A percentile compares a stretch with the other conserved stretches of the same genome.
Conservation (phyloP, 345 rosid species). For the Syzygium oleosum region DNA sequence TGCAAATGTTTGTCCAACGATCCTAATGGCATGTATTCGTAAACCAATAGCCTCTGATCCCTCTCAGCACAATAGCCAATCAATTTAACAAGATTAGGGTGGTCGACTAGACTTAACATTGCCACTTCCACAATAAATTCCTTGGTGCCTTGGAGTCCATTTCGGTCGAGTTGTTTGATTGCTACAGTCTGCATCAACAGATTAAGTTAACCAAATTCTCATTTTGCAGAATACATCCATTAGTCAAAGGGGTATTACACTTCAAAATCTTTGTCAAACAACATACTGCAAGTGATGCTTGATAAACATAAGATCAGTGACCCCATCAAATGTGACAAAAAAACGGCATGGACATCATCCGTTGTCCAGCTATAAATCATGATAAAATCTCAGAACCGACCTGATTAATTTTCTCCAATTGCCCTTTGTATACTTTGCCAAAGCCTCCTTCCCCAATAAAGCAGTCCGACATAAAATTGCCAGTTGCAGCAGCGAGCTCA, state of each 20-base stretch:
- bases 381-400: constrained; percentile 11
- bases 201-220: background rate
- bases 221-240: background rate
- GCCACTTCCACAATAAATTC: constrained; percentile 85
- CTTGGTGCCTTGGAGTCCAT: constrained; percentile 76
- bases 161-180: constrained; percentile 80
- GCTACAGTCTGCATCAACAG: constrained; percentile 60
- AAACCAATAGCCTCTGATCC: constrained; percentile 78
- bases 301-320: background rate
- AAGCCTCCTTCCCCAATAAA: constrained; percentile 89
- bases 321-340: background rate
- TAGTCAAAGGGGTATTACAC: background rate
- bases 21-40: constrained; percentile 83
- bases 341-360: background rate
- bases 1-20: constrained; percentile 77
- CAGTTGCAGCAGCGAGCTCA: constrained; percentile 57
- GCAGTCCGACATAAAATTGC: constrained; percentile 53
- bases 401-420: constrained; percentile 43
- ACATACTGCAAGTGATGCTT: background rate
- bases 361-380: background rate
- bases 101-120: constrained; percentile 68
- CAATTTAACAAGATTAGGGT: constrained; percentile 79
- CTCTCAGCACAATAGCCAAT: constrained; percentile 89
- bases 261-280: background rate
- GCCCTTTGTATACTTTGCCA: constrained; percentile 74